Evolutionary conservation across 352 stramenopile species (phyloP).

Genomic region (Phytophthora citricola): DNA sequence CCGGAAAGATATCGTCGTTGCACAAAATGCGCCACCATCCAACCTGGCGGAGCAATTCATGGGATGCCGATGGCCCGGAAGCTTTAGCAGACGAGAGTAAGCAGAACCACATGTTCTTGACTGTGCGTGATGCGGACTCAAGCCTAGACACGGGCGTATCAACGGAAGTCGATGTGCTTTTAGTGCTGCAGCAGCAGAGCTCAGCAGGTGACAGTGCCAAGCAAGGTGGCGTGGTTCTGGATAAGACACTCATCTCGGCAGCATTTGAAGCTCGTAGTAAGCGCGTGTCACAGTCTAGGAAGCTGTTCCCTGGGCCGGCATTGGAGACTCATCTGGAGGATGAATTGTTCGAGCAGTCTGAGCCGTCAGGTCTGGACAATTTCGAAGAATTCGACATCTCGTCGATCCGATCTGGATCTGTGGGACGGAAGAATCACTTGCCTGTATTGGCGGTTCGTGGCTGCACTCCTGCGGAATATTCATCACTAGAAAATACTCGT

Average conservation of each 20-base stretch:
- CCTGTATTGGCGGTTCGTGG: slow-evolving; percentile 74
- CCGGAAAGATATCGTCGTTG: slow-evolving; percentile 46
- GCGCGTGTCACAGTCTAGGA: slow-evolving; percentile 57
- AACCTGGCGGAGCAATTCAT: slow-evolving; percentile 86
- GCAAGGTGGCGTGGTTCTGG: slow-evolving; percentile 38
- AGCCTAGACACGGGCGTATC: slow-evolving; percentile 54
- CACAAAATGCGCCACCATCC: slow-evolving; percentile 85
- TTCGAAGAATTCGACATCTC: slow-evolving; percentile 80
- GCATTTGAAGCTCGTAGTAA: slow-evolving; percentile 76
- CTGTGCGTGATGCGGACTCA: slow-evolving; percentile 73
- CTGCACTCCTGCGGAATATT: slow-evolving; percentile 86
- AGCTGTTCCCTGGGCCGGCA: slow-evolving; percentile 35
- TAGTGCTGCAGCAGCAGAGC: slow-evolving; percentile 72
- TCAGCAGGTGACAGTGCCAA: slow-evolving; percentile 42
- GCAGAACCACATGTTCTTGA: slow-evolving; percentile 81
- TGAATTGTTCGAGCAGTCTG: slow-evolving; percentile 43
- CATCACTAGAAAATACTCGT: slow-evolving; percentile 77
- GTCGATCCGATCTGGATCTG: slow-evolving; percentile 59
- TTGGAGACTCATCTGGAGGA: slow-evolving; percentile 54
- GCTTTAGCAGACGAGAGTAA: slow-evolving; percentile 43
- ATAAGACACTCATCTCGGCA: slow-evolving; percentile 56
- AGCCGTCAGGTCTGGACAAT: slow-evolving; percentile 68
- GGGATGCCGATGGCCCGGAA: slow-evolving; percentile 67
- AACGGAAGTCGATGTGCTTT: slow-evolving; percentile 71
- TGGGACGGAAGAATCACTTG: slow-evolving; percentile 53